A percentile compares a stretch with the other conserved stretches of the same genome.
phyloP scores from a whole-genome alignment of 1,139 yeast species.

The Yamadazyma songkhlaensis region DNA sequence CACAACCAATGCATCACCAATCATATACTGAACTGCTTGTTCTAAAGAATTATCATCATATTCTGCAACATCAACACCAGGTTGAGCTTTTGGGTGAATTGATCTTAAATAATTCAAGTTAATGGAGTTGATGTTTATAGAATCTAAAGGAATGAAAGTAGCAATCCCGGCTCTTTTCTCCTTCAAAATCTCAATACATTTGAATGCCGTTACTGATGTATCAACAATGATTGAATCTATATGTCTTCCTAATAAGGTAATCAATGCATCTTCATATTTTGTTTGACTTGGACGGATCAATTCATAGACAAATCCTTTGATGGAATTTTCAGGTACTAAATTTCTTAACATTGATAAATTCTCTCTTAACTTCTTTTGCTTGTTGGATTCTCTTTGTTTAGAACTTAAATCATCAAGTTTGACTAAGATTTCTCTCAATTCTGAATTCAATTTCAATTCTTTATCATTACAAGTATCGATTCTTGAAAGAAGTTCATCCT shows the following conservation, averaged over 20 bases:
- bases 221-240: constrained; percentile 86
- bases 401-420: constrained; percentile 73
- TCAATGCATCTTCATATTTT: constrained; percentile 73
- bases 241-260: constrained; percentile 75
- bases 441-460: constrained; percentile 59
- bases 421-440: constrained; percentile 58
- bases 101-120: constrained; percentile 61
- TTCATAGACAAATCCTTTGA: constrained; percentile 76
- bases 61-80: constrained; percentile 71
- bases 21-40: constrained; percentile 75
- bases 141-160: constrained; percentile 84
- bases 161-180: constrained; percentile 86
- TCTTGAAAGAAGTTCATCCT: constrained; percentile 38
- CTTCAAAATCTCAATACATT: constrained; percentile 78
- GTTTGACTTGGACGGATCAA: constrained; percentile 76
- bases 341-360: constrained; percentile 67
- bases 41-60: constrained; percentile 64
- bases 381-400: constrained; percentile 69
- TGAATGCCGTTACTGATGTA: constrained; percentile 67
- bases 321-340: constrained; percentile 66
- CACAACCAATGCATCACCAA: constrained; percentile 81
- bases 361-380: constrained; percentile 68
- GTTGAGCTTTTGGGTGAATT: constrained; percentile 53
- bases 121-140: constrained; percentile 53
- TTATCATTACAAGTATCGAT: constrained; percentile 46